Conservation (phyloP, 2,329 filamentous ascomycete species). For the Botryotinia globosa region DNA sequence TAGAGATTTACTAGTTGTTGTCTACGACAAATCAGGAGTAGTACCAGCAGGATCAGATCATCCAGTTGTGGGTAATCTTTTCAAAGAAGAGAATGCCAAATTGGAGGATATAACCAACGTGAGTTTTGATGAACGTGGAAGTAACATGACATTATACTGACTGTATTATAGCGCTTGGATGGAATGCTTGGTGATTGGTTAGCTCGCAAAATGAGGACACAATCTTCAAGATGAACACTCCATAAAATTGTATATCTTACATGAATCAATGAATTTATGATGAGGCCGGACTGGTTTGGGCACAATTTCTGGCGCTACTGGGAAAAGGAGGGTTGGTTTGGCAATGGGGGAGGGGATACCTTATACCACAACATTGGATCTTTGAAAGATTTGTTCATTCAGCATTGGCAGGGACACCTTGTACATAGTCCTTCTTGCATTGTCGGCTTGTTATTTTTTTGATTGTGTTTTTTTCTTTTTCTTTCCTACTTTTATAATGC, state of each 20-base stretch:
- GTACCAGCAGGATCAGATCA: conserved; percentile 79
- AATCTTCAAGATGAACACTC: conserved; percentile 30
- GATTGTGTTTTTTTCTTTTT: not conserved
- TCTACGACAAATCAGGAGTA: conserved; percentile 87
- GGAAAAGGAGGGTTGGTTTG: conserved; percentile 19
- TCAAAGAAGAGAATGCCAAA: conserved; percentile 81
- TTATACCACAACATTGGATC: conserved; percentile 24
- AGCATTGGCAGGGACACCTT: conserved; percentile 12
- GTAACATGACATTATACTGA: conserved; percentile 21
- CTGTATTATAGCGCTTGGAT: conserved; percentile 65
- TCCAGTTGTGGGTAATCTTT: conserved; percentile 75
- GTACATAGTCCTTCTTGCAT: conserved; percentile 20
- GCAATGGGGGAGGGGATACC: conserved; percentile 19
- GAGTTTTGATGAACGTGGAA: conserved; percentile 39
- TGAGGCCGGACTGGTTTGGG: conserved; percentile 24
- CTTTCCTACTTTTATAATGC: not conserved
- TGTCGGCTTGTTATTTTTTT: conserved; percentile 14
- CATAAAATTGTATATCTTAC: conserved; percentile 25
- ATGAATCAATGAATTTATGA: conserved; percentile 37
- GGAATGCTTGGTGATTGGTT: conserved; percentile 82
- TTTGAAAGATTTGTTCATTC: conserved; percentile 24
- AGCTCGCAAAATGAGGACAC: conserved; percentile 61
- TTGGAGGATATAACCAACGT: conserved; percentile 81
- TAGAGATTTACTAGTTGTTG: conserved; percentile 82
- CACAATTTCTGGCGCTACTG: conserved; percentile 25